phyloP scores from a whole-genome alignment of 768 basidiomycete genomes.

The Ramaria rubella region DNA sequence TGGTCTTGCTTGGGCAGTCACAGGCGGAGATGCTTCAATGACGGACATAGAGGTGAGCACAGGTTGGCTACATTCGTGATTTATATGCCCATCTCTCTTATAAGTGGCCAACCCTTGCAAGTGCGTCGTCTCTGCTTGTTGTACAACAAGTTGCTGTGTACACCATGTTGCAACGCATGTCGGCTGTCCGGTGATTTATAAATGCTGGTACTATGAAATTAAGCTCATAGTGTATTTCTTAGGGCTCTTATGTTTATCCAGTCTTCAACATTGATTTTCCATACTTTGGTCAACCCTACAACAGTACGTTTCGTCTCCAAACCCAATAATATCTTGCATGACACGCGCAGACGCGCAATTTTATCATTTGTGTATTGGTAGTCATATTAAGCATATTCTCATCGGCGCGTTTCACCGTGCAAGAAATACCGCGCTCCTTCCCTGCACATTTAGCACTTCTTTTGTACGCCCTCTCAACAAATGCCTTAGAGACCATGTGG shows the following conservation, averaged over 20 bases:
- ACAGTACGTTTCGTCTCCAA: slow-evolving; percentile 36
- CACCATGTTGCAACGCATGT: slow-evolving; percentile 60
- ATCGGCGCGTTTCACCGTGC: slow-evolving; percentile 42
- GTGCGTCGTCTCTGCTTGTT: slow-evolving; percentile 60
- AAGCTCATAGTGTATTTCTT: slow-evolving; percentile 5
- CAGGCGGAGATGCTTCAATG: slow-evolving; percentile 46
- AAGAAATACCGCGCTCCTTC: slow-evolving; percentile 37
- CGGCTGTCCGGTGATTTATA: slow-evolving; percentile 54
- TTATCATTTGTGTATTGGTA: slow-evolving; percentile 40
- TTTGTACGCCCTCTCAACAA: slow-evolving; percentile 2
- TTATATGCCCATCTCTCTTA: slow-evolving; percentile 9
- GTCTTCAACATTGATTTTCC: slow-evolving; percentile 63
- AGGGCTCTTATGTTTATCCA: slow-evolving; percentile 68
- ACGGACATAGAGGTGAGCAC: slow-evolving; percentile 52
- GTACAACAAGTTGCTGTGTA: slow-evolving; percentile 63
- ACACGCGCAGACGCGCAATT: slow-evolving; percentile 41
- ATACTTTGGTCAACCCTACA: slow-evolving; percentile 41
- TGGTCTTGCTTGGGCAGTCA: slow-evolving; percentile 52
- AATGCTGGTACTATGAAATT: background rate
- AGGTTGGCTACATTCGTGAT: slow-evolving; percentile 6
- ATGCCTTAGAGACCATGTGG: slow-evolving; percentile 7
- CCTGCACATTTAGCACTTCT: slow-evolving; percentile 62
- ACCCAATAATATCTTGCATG: background rate
- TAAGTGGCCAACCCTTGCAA: slow-evolving; percentile 67
- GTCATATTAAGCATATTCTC: slow-evolving; percentile 50